Evolutionary conservation across 495 filamentous ascomycete genomes (phyloP).

Genomic region (Annulohypoxylon maeteangense): DNA sequence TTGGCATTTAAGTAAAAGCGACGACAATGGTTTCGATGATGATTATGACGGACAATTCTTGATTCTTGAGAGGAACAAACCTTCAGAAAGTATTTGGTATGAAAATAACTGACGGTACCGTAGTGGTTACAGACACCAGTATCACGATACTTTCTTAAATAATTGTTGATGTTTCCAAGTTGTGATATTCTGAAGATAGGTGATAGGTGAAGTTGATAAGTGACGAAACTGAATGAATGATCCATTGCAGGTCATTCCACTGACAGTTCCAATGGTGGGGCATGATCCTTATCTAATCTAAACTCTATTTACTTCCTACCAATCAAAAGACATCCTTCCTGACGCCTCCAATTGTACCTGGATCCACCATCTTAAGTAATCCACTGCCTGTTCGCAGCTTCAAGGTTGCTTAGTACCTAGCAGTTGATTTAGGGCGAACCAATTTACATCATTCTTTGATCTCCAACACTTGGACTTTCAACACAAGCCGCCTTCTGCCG

Average conservation of each 20-base stretch:
- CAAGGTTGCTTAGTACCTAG: neutral
- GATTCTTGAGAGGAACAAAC: conserved; percentile 20
- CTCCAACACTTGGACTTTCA: conserved; percentile 11
- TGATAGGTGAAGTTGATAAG: neutral
- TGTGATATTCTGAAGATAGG: neutral
- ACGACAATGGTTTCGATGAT: neutral
- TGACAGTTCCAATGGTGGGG: conserved; percentile 21
- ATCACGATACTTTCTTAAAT: conserved; percentile 18
- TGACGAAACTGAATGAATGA: too few species aligned
- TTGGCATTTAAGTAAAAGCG: conserved; percentile 1
- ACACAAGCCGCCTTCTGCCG: conserved; percentile 21
- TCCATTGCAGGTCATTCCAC: neutral
- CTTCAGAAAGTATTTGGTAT: conserved; percentile 1
- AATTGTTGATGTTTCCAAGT: conserved; percentile 5
- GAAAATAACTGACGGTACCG: neutral
- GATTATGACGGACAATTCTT: neutral
- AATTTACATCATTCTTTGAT: conserved; percentile 40
- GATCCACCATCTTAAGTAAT: neutral
- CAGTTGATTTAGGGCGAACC: neutral
- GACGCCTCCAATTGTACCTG: too few species aligned
- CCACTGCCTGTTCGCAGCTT: neutral
- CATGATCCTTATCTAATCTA: conserved; percentile 29
- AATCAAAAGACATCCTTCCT: neutral
- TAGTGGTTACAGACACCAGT: neutral
- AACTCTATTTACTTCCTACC: neutral